phyloP scores from a whole-genome alignment of 75 land plant species.

The Azolla pinnata region DNA sequence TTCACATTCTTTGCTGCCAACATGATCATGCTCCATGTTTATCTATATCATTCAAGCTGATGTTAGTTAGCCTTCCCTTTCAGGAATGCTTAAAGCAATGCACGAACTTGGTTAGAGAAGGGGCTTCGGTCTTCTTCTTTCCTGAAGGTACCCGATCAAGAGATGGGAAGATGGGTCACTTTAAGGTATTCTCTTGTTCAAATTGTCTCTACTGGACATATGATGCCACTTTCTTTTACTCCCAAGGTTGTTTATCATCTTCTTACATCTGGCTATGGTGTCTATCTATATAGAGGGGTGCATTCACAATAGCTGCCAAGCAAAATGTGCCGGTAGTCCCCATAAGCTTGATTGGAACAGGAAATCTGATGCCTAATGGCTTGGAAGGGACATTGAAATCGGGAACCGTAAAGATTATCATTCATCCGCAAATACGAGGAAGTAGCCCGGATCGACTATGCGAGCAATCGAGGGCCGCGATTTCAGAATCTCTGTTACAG shows the following conservation, averaged over 20 bases:
- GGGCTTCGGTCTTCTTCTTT: constrained; percentile 84
- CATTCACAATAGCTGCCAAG: constrained; percentile 84
- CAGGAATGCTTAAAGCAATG: constrained; percentile 86
- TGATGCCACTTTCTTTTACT: too few species aligned
- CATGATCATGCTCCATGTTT: too few species aligned
- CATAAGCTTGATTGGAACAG: constrained; percentile 77
- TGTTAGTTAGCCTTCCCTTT: too few species aligned
- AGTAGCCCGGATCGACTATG: constrained; percentile 55
- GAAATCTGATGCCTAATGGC: constrained; percentile 87
- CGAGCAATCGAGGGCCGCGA: constrained; percentile 44
- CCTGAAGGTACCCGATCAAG: constrained; percentile 95
- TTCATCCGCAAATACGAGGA: constrained; percentile 68
- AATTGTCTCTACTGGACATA: too few species aligned
- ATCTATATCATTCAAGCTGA: too few species aligned
- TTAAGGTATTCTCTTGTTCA: too few species aligned
- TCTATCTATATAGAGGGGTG: too few species aligned
- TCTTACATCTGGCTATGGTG: too few species aligned
- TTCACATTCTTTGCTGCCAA: too few species aligned
- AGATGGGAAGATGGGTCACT: constrained; percentile 78
- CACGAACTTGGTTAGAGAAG: constrained; percentile 56
- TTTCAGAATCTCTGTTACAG: constrained; percentile 43
- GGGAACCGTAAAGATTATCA: constrained; percentile 65
- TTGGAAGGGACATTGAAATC: constrained; percentile 49
- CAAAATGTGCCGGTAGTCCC: constrained; percentile 81
- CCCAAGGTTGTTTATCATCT: too few species aligned